phyloP scores from a whole-genome alignment of 352 stramenopile species.

The Globisporangium heterothallicum region DNA sequence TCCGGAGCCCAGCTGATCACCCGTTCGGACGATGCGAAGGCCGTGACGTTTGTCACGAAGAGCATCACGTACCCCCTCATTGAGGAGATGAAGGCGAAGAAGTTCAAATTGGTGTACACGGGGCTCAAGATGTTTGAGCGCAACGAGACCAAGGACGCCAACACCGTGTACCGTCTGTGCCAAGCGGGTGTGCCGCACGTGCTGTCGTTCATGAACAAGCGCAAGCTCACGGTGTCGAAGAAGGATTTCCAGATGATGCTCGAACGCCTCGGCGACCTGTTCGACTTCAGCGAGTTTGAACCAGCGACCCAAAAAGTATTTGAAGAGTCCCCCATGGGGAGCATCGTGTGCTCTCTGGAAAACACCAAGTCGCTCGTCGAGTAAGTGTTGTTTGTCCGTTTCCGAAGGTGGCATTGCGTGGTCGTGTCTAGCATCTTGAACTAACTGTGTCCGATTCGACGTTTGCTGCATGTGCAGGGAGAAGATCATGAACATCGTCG shows the following conservation, averaged over 20 bases:
- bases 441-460: too few relatives aligned
- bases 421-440: too few relatives aligned
- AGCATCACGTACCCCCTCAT: conserved; percentile 79
- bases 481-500: conserved; percentile 77
- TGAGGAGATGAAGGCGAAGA: conserved; percentile 82
- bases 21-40: conserved; percentile 82
- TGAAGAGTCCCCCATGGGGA: conserved; percentile 58
- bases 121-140: conserved; percentile 92
- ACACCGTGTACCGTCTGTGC: conserved; percentile 84
- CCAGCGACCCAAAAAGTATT: conserved; percentile 40
- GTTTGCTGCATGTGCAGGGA: conserved; percentile 32
- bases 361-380: conserved; percentile 56
- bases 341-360: conserved; percentile 69
- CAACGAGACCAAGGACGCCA: conserved; percentile 63
- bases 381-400: conserved; percentile 29
- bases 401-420: too few relatives aligned
- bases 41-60: conserved; percentile 80
- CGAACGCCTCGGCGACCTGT: conserved; percentile 71
- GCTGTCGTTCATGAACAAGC: conserved; percentile 74
- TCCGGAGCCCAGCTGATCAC: conserved; percentile 79
- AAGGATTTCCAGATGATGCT: conserved; percentile 85
- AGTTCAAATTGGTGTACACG: conserved; percentile 88
- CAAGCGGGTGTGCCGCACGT: conserved; percentile 83
- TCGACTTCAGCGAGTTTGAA: conserved; percentile 84
- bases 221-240: conserved; percentile 54